Base-by-base conservation (phyloP, 1,284 basidiomycete species). In the Melampsora americana region DNA sequence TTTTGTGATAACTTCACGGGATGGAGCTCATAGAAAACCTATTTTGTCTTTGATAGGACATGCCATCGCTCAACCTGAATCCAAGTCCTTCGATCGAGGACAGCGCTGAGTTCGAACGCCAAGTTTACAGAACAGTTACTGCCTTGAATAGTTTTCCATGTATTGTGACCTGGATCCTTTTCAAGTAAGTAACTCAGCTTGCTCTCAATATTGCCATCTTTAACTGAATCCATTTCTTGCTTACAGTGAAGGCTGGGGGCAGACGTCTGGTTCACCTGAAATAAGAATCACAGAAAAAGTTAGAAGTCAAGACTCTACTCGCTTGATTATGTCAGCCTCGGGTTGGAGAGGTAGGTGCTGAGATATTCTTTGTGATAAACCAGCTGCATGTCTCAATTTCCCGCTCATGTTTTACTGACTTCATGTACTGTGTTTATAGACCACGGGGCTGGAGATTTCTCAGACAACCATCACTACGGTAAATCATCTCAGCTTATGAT, bases 151-250 rank as follows among this genome's bases (percentile, higher is more conserved):
- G 71, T 23, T 74, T 74, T 60, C 71, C 71, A 39, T 66, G 60
- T 18, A 74, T 74, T 14, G 50, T 74, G n/a, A 66, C 64, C 12
- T 74, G 71, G 71, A 44, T 74, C n/a, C 30, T 74, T 35, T 74
- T 65, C 35, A 74, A 74, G 71, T 74, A 23, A 1, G 71, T 60
- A 35, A 35, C 4, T 35, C 42, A 44, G 9, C 16, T 44, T n/a
- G 5, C 28, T 11, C 18, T 9, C 20, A 12, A 35, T 62, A 20
- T 62, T 35, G 6, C 2, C 18, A 32, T 16, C n/a, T 4, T 30
- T 28, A 6, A 7, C 14, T 28, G 20, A 20, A 14, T 44, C 16
- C 11, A 44, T 44, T 11, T 14, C 12, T 3, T 44, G 35, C 16
- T 3, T 14, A 44, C 5, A 73, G 70, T 48, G 70, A 73, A 56